Conservation (phyloP, 345 rosid genomes). For the Populus deltoides region DNA sequence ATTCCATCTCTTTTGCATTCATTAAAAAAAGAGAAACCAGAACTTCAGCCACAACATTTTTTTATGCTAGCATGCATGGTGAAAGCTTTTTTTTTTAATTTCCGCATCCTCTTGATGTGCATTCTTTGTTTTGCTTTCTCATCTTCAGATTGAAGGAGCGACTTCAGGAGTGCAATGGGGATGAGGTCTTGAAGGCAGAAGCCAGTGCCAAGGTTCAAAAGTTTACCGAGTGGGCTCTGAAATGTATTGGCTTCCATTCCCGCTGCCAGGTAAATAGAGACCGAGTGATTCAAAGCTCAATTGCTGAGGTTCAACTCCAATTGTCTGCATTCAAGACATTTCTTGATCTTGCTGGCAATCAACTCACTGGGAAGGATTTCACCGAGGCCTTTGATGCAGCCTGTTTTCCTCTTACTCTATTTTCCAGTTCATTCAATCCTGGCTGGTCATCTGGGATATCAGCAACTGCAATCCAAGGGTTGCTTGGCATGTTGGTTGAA, state of each 20-base stretch:
- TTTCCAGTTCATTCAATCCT: slow-evolving; percentile 86
- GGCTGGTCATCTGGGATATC: slow-evolving; percentile 97
- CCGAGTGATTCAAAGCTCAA: slow-evolving; percentile 58
- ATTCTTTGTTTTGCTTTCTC: slow-evolving; percentile 17
- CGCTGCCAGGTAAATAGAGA: slow-evolving; percentile 68
- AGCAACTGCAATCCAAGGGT: slow-evolving; percentile 78
- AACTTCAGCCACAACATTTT: not conserved
- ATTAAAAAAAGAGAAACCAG: not conserved
- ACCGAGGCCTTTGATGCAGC: slow-evolving; percentile 99
- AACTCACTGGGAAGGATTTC: slow-evolving; percentile 93
- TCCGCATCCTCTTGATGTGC: slow-evolving; percentile 5
- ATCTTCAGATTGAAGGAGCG: slow-evolving; percentile 86
- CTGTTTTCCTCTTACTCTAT: slow-evolving; percentile 90
- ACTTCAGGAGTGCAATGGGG: slow-evolving; percentile 89
- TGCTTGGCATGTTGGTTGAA: slow-evolving; percentile 85
- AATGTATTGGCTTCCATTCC: slow-evolving; percentile 89
- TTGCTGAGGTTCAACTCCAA: slow-evolving; percentile 87
- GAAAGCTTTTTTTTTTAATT: not conserved
- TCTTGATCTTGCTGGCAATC: slow-evolving; percentile 83
- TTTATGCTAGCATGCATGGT: not conserved
- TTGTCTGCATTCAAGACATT: slow-evolving; percentile 88
- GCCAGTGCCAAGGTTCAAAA: slow-evolving; percentile 93
- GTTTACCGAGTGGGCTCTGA: slow-evolving; percentile 95
- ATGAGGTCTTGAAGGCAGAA: slow-evolving; percentile 85
- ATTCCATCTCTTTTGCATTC: not conserved